Evolutionary conservation across 768 basidiomycete species (phyloP).

Genomic region (Porphyrellus cyaneotinctus): DNA sequence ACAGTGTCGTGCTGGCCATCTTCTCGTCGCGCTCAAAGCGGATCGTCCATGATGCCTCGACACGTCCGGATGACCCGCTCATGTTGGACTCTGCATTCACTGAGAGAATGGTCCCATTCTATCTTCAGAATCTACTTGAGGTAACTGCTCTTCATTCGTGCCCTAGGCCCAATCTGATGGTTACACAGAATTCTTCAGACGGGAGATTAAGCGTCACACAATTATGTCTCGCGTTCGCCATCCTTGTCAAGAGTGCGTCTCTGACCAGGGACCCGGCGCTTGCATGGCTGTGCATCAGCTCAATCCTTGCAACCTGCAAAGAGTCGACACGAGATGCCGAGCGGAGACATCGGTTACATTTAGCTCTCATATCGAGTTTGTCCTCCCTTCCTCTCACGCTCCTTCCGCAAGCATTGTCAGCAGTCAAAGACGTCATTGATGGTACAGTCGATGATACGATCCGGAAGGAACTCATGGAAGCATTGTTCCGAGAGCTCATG

Average conservation of each 20-base stretch:
- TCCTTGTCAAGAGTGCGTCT: conserved; percentile 59
- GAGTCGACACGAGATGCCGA: conserved; percentile 17
- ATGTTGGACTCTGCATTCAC: conserved; percentile 37
- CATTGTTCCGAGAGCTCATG: conserved; percentile 59
- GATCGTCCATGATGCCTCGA: conserved; percentile 8
- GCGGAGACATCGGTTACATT: conserved; percentile 51
- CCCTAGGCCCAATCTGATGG: background rate
- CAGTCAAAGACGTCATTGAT: conserved; percentile 37
- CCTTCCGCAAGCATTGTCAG: conserved; percentile 52
- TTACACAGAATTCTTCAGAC: conserved; percentile 56
- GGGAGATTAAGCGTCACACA: conserved; percentile 60
- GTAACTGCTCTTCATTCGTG: conserved; percentile 35
- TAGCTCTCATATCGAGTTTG: conserved; percentile 62
- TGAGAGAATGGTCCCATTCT: conserved; percentile 67
- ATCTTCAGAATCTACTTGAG: conserved; percentile 65
- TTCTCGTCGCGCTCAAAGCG: conserved; percentile 58
- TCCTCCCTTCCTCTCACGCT: conserved; percentile 56
- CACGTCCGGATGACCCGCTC: conserved; percentile 7
- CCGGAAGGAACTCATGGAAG: conserved; percentile 48
- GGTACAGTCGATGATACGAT: conserved; percentile 26
- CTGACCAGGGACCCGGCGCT: conserved; percentile 42
- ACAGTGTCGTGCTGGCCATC: conserved; percentile 76
- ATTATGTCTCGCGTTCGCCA: conserved; percentile 69
- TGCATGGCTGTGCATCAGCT: conserved; percentile 67
- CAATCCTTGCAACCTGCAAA: conserved; percentile 48